phyloP scores from a whole-genome alignment of 2,329 filamentous ascomycete genomes.

The Alternaria panax region DNA sequence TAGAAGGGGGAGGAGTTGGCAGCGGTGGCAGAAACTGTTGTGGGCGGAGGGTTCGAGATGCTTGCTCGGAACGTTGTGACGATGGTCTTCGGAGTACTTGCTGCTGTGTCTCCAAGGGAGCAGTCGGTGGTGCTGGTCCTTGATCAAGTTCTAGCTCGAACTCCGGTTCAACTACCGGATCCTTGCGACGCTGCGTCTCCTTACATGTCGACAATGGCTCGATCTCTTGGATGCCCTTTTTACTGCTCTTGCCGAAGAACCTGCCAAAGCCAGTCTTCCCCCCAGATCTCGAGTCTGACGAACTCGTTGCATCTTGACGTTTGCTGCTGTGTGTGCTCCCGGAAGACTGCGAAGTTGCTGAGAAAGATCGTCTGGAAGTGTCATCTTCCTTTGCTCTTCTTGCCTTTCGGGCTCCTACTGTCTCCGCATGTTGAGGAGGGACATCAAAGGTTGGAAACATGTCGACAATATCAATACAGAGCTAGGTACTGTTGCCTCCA shows the following conservation, averaged over 20 bases:
- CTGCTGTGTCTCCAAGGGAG: constrained; percentile 15
- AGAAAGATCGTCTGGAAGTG: constrained; percentile 24
- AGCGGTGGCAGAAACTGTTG: constrained; percentile 24
- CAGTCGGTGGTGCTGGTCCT: constrained; percentile 22
- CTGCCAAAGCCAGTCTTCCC: constrained; percentile 22
- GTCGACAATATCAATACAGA: constrained; percentile 11
- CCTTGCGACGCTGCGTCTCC: constrained; percentile 7
- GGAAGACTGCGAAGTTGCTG: constrained; percentile 34
- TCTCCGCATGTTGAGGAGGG: constrained; percentile 36
- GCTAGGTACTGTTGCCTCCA: neutral
- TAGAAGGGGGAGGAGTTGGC: constrained; percentile 27
- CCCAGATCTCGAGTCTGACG: constrained; percentile 17
- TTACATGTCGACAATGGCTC: constrained; percentile 22
- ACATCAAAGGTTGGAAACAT: constrained; percentile 42
- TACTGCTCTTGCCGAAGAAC: constrained; percentile 32
- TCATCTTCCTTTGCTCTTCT: constrained; percentile 32
- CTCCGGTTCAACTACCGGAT: constrained; percentile 1
- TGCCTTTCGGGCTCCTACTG: constrained; percentile 34
- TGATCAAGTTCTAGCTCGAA: constrained; percentile 10
- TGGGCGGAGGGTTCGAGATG: constrained; percentile 15
- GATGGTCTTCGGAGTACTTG: constrained; percentile 7
- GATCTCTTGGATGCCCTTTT: constrained; percentile 37
- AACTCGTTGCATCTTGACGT: constrained; percentile 7
- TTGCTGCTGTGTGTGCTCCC: constrained; percentile 25
- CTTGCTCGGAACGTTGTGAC: constrained; percentile 7